phyloP scores from a whole-genome alignment of 2,329 filamentous ascomycete genomes.

The Stachybotrys chlorohalonatus region DNA sequence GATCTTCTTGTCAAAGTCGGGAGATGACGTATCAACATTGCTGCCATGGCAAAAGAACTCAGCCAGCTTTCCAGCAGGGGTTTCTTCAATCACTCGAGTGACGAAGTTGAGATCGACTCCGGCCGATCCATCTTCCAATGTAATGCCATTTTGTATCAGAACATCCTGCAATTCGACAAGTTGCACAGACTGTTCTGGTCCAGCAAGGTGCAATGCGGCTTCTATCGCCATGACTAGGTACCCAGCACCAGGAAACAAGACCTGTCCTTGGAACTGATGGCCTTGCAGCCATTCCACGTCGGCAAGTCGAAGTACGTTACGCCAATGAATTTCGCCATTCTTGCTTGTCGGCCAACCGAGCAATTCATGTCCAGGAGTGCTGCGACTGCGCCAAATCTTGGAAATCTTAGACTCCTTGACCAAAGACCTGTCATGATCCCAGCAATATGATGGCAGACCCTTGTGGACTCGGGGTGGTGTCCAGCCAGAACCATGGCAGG shows the following conservation, averaged over 20 bases:
- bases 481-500: not conserved
- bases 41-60: not conserved
- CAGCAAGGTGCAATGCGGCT: not conserved
- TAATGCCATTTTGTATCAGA: not conserved
- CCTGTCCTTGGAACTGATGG: not conserved
- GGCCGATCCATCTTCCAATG: not conserved
- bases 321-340: not conserved
- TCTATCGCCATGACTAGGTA: not conserved
- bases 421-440: slow-evolving; percentile 1
- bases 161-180: not conserved
- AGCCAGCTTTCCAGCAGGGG: not conserved
- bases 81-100: not conserved
- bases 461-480: not conserved
- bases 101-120: not conserved
- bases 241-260: not conserved
- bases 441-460: slow-evolving; percentile 2
- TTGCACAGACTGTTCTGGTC: not conserved
- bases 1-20: not conserved
- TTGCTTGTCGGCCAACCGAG: not conserved
- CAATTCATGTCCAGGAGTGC: not conserved
- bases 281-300: not conserved
- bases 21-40: not conserved
- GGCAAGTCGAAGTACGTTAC: not conserved
- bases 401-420: not conserved
- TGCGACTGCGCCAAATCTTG: not conserved